These are phyloP conservation scores for Fomitopsis serialis DNA, from an alignment of 768 basidiomycete genomes.

Conservation along the genomic window DNA sequence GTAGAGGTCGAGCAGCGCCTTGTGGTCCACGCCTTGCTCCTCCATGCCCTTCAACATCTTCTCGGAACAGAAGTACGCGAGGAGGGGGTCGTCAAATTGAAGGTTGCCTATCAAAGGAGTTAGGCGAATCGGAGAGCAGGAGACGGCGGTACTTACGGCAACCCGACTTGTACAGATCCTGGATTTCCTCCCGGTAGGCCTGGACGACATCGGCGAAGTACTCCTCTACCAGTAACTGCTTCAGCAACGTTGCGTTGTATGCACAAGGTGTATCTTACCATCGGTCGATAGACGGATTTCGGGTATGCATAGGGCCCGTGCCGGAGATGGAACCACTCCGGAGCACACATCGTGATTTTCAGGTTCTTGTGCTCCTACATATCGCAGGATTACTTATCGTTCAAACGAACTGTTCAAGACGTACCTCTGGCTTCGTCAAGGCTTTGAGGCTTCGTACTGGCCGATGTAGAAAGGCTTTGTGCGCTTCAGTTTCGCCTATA, in stretches of 20 bases:
- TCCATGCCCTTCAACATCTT: constrained; percentile 51
- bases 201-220: constrained; percentile 45
- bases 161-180: constrained; percentile 39
- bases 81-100: constrained; percentile 43
- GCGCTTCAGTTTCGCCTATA: constrained; percentile 59
- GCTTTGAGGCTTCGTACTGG: constrained; percentile 59
- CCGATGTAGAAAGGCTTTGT: constrained; percentile 57
- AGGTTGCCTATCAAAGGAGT: constrained; percentile 25
- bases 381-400: not conserved
- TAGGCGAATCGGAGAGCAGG: not conserved
- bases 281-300: constrained; percentile 55
- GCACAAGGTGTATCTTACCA: constrained; percentile 37
- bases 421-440: constrained; percentile 49
- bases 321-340: constrained; percentile 67
- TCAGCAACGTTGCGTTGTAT: too few species aligned
- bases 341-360: constrained; percentile 69
- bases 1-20: constrained; percentile 58
- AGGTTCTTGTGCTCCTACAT: constrained; percentile 55
- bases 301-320: constrained; percentile 62
- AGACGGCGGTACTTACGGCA: constrained; percentile 18
- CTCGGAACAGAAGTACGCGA: constrained; percentile 64
- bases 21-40: constrained; percentile 54
- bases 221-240: constrained; percentile 25
- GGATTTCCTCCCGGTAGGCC: constrained; percentile 41
- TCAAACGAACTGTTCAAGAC: constrained; percentile 4